These are phyloP conservation scores for Fusarium sp. DNA, from an alignment of 2,329 filamentous ascomycete genomes.

Conservation along the genomic window DNA sequence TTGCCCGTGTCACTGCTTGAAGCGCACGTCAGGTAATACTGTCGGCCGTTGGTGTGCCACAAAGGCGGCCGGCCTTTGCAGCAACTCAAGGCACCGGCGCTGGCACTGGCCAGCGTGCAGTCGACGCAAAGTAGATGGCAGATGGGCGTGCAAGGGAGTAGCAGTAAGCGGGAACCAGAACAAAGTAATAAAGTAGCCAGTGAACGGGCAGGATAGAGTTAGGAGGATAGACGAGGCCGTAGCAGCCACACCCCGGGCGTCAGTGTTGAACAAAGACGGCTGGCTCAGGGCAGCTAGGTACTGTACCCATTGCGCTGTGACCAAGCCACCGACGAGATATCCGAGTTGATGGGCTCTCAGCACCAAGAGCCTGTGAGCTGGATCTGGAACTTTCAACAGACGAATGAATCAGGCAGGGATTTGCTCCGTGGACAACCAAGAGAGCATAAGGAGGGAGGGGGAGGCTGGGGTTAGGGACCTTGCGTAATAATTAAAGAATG, in stretches of 20 bases:
- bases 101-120: slow-evolving; percentile 27
- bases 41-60: slow-evolving; percentile 44
- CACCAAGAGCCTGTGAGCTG: slow-evolving; percentile 23
- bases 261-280: slow-evolving; percentile 32
- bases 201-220: slow-evolving; percentile 25
- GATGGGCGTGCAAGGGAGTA: slow-evolving; percentile 32
- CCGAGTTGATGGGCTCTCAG: slow-evolving; percentile 29
- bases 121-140: slow-evolving; percentile 23
- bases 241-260: slow-evolving; percentile 28
- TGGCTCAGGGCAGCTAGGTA: slow-evolving; percentile 21
- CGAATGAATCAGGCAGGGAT: slow-evolving; percentile 24
- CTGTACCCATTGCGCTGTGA: slow-evolving; percentile 36
- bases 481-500: slow-evolving; percentile 37
- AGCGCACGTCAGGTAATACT: slow-evolving; percentile 43
- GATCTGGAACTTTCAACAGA: slow-evolving; percentile 24
- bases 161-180: slow-evolving; percentile 31
- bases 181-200: slow-evolving; percentile 27
- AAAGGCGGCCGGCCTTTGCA: slow-evolving; percentile 36
- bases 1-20: slow-evolving; percentile 45
- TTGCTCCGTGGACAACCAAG: slow-evolving; percentile 22
- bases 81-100: slow-evolving; percentile 41
- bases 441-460: slow-evolving; percentile 18
- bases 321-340: slow-evolving; percentile 41
- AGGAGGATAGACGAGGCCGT: slow-evolving; percentile 20
- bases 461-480: slow-evolving; percentile 26